Evolutionary conservation across 2,329 filamentous ascomycete species (phyloP), one percentile per base, ranked within the genome.

Genomic region (Fusarium domesticum): DNA sequence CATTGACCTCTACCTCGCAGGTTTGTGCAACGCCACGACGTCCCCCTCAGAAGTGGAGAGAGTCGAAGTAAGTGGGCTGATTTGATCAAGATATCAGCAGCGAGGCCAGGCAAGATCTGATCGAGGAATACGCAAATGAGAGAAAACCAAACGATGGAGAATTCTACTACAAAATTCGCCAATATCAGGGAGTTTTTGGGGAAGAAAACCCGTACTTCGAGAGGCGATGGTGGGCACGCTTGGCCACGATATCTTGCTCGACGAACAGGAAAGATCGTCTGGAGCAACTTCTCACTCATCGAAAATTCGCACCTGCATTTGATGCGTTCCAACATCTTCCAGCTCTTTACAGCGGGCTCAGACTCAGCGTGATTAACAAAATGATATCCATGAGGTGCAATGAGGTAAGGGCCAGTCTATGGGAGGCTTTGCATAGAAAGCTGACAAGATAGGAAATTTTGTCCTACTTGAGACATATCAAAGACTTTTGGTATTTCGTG

Each of bases 401-500:
- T 7, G 30, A 32, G 12, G 30, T 32, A 32, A 32, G 30, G 11
- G 14, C 20, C 6, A 32, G 6, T 32, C 25, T 28, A 28, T 28
- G 7, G 7, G 25, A 14, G 25, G 14, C 25, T 28, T 7, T 7
- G 7, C 7, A 28, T 14, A 14, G 25, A 28, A 14, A 7, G 25
- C 25, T 28, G 14, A 28, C 14, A 14, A 14, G 7, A 7, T 28
- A 28, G 25, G 7, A 7, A 28, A 7, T 28, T 14, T 14, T 28
- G 7, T 69, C 18, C 51, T 63, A 7, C 39, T 50, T 38, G 62
- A 28, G 53, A 35, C 39, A 66, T 45, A 61, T 66, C 35, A 54
- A 59, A 46, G 45, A 60, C 35, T 64, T 68, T 51, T 70, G 52
- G 58, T 53, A 43, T 20, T 45, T 56, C 33, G 55, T 68, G 31